Base-by-base conservation (phyloP, 805 yeast genomes). In the Blastobotrys attinorum region DNA sequence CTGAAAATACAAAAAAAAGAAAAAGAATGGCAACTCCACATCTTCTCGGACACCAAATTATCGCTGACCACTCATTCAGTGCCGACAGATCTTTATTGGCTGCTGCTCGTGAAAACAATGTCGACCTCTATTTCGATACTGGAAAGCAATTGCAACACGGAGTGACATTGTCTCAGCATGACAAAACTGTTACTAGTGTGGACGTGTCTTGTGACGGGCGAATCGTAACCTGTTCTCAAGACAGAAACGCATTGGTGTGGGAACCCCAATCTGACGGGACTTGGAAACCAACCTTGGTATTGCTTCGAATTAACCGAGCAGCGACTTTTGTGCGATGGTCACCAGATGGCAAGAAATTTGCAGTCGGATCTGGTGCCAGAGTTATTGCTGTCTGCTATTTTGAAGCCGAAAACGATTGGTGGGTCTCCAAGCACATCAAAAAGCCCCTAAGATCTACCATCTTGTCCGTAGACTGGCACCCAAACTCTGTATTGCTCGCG, bases 361-460 rank as follows among this genome's bases (percentile, higher is more conserved):
- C 98, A 1, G 97, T 90, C 39, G 98, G 97, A 0, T 84, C 96
- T 2, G 87, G 96, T 38, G 97, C 96, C 37, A 72, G 97, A 47
- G 83, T 84, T 50, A 81, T 92, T 64, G 96, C 97, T 7, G 84
- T 92, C 40, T 92, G 98, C 69, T 92, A 89, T 67, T 92, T 83
- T 62, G 98, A 92, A 66, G 83, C 73, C 49, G 96, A 88, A 57
- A 92, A 90, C 63, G 96, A 92, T 62, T 92, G 99, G 99, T 92
- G 99, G 99, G 89, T 92, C 41, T 86, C 97, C 11, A 90, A 90
- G 65, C 98, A 90, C 67, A 83, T 92, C 65, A 89, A 89, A 70
- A 87, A 85, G 65, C 96, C 97, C n/a, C 71, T 92, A 56, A 81
- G 82, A 62, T 83, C 96, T 8, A 87, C 97, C 25, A 75, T 89